Percentiles rank a stretch among this genome's conserved stretches.
phyloP scores from a whole-genome alignment of 2,329 filamentous ascomycete genomes.

The Exophiala calicioides region DNA sequence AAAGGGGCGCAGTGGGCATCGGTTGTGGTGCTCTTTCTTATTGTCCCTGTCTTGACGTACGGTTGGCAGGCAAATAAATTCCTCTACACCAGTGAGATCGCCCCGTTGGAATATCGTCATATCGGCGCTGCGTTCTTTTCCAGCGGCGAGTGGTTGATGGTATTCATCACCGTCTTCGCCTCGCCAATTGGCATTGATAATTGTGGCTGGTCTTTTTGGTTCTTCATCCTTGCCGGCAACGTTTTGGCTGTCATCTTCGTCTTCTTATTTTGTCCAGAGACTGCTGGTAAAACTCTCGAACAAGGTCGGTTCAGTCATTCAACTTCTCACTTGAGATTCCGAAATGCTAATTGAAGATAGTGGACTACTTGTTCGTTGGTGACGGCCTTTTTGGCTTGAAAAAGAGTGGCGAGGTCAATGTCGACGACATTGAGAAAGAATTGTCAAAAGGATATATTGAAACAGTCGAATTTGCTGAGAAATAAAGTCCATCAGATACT shows the following conservation, averaged over 20 bases:
- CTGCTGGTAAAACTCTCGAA: conserved; percentile 25
- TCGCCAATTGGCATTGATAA: conserved; percentile 37
- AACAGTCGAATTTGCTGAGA: background rate
- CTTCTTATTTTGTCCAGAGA: conserved; percentile 26
- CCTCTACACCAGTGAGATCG: conserved; percentile 38
- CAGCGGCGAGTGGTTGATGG: conserved; percentile 39
- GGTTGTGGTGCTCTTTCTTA: conserved; percentile 1
- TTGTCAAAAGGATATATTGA: background rate
- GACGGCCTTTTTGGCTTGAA: background rate
- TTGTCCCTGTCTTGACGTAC: conserved; percentile 4
- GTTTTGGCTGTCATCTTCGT: conserved; percentile 23
- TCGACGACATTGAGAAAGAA: background rate
- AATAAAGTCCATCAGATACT: no score
- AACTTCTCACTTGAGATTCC: background rate
- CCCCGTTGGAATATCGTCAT: conserved; percentile 40
- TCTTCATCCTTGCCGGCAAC: conserved; percentile 35
- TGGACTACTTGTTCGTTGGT: conserved; percentile 2
- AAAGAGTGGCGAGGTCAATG: background rate
- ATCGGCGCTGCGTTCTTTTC: conserved; percentile 37
- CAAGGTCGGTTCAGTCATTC: conserved; percentile 3
- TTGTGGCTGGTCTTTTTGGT: conserved; percentile 38
- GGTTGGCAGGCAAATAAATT: conserved; percentile 5
- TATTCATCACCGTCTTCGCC: conserved; percentile 40
- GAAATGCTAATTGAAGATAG: background rate
- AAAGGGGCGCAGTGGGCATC: background rate